phyloP scores from a whole-genome alignment of 2,329 filamentous ascomycete genomes.

The Fusarium robinianum region DNA sequence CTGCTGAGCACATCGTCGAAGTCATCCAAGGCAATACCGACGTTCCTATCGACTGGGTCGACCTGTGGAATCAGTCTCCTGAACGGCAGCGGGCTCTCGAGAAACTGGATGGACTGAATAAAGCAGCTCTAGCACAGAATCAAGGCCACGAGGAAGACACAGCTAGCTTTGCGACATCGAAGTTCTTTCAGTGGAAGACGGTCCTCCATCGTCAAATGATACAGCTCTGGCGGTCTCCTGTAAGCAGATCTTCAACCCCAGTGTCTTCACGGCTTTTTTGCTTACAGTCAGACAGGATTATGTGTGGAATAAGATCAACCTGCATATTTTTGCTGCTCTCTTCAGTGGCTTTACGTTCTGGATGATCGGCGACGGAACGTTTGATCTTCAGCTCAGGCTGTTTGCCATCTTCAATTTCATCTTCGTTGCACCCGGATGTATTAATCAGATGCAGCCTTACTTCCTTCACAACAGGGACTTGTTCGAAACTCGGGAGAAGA shows the following conservation, averaged over 20 bases:
- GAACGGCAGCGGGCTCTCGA: slow-evolving; percentile 55
- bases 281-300: slow-evolving; percentile 25
- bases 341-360: slow-evolving; percentile 57
- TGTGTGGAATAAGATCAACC: slow-evolving; percentile 36
- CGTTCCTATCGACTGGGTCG: slow-evolving; percentile 41
- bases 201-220: slow-evolving; percentile 38
- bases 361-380: slow-evolving; percentile 49
- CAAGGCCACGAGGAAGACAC: slow-evolving; percentile 40
- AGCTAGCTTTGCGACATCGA: slow-evolving; percentile 44
- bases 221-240: slow-evolving; percentile 33
- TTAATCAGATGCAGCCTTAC: slow-evolving; percentile 48
- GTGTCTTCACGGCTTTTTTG: accelerated
- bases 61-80: slow-evolving; percentile 67
- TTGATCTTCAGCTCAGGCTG: slow-evolving; percentile 47
- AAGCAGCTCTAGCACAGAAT: slow-evolving; percentile 46
- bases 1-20: slow-evolving; percentile 52
- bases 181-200: slow-evolving; percentile 45
- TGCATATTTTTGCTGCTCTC: slow-evolving; percentile 51
- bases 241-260: slow-evolving; percentile 7
- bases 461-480: slow-evolving; percentile 53
- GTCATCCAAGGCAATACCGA: slow-evolving; percentile 53
- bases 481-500: slow-evolving; percentile 54
- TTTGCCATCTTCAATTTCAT: slow-evolving; percentile 59
- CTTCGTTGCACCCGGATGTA: slow-evolving; percentile 52
- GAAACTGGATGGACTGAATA: slow-evolving; percentile 58